Conservation (phyloP, 805 yeast genomes). For the Teunomyces panamensis region DNA sequence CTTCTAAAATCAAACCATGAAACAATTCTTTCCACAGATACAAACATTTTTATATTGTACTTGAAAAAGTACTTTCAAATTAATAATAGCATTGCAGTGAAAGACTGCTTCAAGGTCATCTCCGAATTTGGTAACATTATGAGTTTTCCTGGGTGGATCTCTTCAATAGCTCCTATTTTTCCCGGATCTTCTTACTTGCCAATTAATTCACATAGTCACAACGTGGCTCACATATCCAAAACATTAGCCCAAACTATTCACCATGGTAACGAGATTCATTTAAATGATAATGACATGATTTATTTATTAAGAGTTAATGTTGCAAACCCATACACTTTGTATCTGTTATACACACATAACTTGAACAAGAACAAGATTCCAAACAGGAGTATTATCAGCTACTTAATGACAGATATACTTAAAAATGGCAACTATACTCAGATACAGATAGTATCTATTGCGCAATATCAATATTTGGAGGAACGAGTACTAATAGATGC, state of each 20-base stretch:
- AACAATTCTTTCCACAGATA: neutral
- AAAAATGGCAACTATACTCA: neutral
- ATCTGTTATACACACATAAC: conserved; percentile 7
- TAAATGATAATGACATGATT: conserved; percentile 10
- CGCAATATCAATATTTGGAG: conserved; percentile 5
- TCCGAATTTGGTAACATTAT: neutral
- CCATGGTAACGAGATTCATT: neutral
- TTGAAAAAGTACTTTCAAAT: conserved; percentile 6
- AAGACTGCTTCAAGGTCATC: neutral
- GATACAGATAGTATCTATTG: conserved; percentile 1
- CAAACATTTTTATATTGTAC: conserved; percentile 4
- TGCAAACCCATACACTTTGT: conserved; percentile 6
- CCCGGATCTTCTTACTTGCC: conserved; percentile 1
- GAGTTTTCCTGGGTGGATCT: conserved; percentile 12
- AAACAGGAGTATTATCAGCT: conserved; percentile 10
- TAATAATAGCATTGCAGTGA: conserved; percentile 1
- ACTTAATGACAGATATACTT: conserved; percentile 5
- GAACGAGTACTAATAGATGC: conserved; percentile 5
- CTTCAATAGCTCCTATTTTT: conserved; percentile 3
- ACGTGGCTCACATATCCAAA: neutral
- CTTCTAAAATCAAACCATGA: neutral
- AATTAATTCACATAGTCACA: neutral
- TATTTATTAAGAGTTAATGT: conserved; percentile 6
- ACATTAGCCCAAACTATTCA: conserved; percentile 1
- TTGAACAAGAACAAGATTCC: conserved; percentile 4